A percentile compares a stretch with the other conserved stretches of the same genome.
Evolutionary conservation across 768 basidiomycete species (phyloP).

Genomic region (Lactarius sanguifluus): DNA sequence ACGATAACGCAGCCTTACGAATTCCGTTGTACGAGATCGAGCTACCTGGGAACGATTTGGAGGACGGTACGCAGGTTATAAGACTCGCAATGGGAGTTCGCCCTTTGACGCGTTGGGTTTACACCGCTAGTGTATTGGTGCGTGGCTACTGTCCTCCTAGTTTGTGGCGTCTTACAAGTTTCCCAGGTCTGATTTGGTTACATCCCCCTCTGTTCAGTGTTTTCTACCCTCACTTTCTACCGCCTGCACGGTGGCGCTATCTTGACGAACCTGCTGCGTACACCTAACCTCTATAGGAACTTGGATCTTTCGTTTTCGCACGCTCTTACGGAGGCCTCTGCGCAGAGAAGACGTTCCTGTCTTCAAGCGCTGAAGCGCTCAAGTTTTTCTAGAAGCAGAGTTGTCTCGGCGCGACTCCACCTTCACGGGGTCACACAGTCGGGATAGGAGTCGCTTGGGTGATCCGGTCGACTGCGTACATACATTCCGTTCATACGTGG

Average conservation of each 20-base stretch:
- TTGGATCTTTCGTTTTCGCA: background rate
- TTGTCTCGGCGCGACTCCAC: background rate
- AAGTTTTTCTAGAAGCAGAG: constrained; percentile 10
- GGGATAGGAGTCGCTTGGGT: background rate
- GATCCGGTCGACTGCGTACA: background rate
- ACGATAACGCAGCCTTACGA: constrained; percentile 58
- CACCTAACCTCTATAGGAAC: background rate
- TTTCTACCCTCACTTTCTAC: background rate
- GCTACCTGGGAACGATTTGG: constrained; percentile 41
- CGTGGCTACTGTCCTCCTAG: background rate
- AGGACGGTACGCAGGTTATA: constrained; percentile 60
- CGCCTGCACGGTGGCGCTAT: background rate
- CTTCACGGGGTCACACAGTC: background rate
- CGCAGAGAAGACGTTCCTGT: constrained; percentile 10
- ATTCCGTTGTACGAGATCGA: constrained; percentile 34
- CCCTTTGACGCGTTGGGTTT: constrained; percentile 62
- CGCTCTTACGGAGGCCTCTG: background rate
- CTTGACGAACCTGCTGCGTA: background rate
- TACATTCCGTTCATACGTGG: background rate
- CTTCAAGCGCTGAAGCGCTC: constrained; percentile 3
- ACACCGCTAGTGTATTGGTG: constrained; percentile 61
- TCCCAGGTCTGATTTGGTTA: background rate
- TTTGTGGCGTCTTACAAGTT: background rate
- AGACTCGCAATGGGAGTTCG: constrained; percentile 56
- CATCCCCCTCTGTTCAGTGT: background rate